Evolutionary conservation across 2,329 filamentous ascomycete species (phyloP), one percentile per base, ranked within the genome.

Genomic region (Aspergillus chevalieri): DNA sequence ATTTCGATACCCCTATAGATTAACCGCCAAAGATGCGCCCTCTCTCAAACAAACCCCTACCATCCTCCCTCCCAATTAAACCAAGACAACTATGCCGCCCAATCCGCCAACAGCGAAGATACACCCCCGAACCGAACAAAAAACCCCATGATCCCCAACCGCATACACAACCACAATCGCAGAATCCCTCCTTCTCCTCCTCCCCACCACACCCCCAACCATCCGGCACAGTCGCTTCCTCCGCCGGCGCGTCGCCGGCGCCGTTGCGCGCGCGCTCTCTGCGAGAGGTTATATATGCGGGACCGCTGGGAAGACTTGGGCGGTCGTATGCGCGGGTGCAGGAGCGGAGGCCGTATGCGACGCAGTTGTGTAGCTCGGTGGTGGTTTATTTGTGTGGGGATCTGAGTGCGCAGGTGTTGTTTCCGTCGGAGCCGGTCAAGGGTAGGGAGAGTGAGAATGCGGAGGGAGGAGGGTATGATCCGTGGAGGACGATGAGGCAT

Each of bases 331-430:
- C 80, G 14, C 79, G 84, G 19, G 80, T 83, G 43, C 89, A 95
- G 70, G 74, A 81, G 46, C 78, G 79, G 45, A 76, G 84, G 45
- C 91, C 92, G 0, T 87, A 89, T 63, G 72, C 79, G n/a, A 94
- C 89, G 8, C 91, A 96, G 73, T 67, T 95, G 52, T 76, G 78
- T 56, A 89, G 82, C 58, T 83, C 86, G 39, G 69, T 95, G 43
- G 76, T 88, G 36, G 89, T 95, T 51, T 95, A 90, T 64, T 77
- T 91, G 36, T 78, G 82, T 45, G 88, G 86, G 7, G 90, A 95
- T 67, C 57, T 93, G 48, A 84, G 82, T 42, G 89, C 89, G 43
- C 90, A 95, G 71, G 75, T 78, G 50, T 82, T 94, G 55, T 74
- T 75, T 54, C 65, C 73, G 9, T 55, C 62, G 6, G 61, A 50